Conservation (phyloP, 768 basidiomycete species). For the Flagelloscypha sp. region DNA sequence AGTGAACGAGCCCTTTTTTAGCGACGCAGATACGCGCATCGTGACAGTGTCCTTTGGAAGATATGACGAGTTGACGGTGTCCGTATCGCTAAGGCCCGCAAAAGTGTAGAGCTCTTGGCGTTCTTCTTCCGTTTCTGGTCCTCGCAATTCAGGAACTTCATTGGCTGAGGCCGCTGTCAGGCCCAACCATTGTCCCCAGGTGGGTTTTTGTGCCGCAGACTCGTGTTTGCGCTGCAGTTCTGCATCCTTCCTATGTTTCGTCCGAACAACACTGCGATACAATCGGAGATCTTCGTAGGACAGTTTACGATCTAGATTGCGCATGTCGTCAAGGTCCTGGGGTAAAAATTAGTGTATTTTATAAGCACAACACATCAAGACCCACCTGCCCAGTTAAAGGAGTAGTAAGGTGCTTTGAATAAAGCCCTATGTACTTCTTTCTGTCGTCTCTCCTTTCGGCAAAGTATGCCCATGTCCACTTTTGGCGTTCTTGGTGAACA, state of each 20-base stretch:
- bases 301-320: slow-evolving; percentile 67
- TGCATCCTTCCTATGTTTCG: slow-evolving; percentile 78
- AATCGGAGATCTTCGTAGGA: slow-evolving; percentile 94
- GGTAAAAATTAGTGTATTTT: slow-evolving; percentile 3
- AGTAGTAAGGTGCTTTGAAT: slow-evolving; percentile 62
- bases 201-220: slow-evolving; percentile 40
- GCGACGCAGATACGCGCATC: slow-evolving; percentile 61
- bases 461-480: slow-evolving; percentile 93
- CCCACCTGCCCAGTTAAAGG: slow-evolving; percentile 48
- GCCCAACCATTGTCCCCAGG: slow-evolving; percentile 65
- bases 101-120: slow-evolving; percentile 82
- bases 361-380: slow-evolving; percentile 7
- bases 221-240: slow-evolving; percentile 60
- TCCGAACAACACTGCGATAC: slow-evolving; percentile 91
- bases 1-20: slow-evolving; percentile 83
- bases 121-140: slow-evolving; percentile 82
- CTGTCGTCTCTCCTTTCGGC: slow-evolving; percentile 83
- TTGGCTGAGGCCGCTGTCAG: slow-evolving; percentile 21
- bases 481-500: slow-evolving; percentile 71
- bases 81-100: slow-evolving; percentile 86
- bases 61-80: slow-evolving; percentile 65
- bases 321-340: slow-evolving; percentile 34
- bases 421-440: slow-evolving; percentile 75
- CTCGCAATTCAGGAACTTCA: slow-evolving; percentile 51
- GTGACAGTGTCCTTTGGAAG: slow-evolving; percentile 75